These are phyloP conservation scores for Pseudocercospora cruenta DNA, from an alignment of 2,329 filamentous ascomycete genomes.

Conservation along the genomic window DNA sequence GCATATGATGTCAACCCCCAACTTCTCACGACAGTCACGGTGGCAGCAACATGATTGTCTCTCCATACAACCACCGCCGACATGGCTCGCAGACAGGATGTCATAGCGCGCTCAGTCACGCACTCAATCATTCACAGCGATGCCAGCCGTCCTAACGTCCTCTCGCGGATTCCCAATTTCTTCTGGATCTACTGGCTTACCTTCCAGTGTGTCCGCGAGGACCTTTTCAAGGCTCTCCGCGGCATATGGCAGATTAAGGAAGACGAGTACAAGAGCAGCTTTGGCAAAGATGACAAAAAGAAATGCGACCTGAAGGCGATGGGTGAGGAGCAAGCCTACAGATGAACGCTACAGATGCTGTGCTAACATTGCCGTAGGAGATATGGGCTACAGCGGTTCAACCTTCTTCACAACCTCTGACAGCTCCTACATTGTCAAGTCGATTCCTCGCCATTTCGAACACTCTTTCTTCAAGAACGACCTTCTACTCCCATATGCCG, in stretches of 20 bases:
- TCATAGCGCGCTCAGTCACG: constrained; percentile 28
- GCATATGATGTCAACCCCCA: constrained; percentile 7
- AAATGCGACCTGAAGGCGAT: constrained; percentile 57
- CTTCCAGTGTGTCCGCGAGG: constrained; percentile 43
- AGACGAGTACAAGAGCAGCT: constrained; percentile 59
- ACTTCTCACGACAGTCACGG: not conserved
- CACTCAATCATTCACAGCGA: constrained; percentile 26
- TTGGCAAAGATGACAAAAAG: constrained; percentile 47
- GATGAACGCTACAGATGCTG: not conserved
- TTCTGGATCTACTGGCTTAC: constrained; percentile 39
- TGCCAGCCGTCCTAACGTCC: constrained; percentile 11
- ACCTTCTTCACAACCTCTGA: constrained; percentile 73
- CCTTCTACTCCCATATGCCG: constrained; percentile 65
- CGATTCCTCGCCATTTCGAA: constrained; percentile 70
- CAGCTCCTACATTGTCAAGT: constrained; percentile 71
- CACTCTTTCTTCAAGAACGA: constrained; percentile 71
- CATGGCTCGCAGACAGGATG: constrained; percentile 27
- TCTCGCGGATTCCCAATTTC: constrained; percentile 22
- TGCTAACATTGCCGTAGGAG: constrained; percentile 36
- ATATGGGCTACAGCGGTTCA: constrained; percentile 75
- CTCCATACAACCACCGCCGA: not conserved
- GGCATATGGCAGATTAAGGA: constrained; percentile 59
- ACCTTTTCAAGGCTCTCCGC: constrained; percentile 57
- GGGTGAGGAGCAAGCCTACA: constrained; percentile 42
- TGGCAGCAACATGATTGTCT: constrained; percentile 1